Evolutionary conservation across 1,284 basidiomycete genomes (phyloP), one percentile per base, ranked within the genome.

Genomic region (Bondarzewia mesenterica): DNA sequence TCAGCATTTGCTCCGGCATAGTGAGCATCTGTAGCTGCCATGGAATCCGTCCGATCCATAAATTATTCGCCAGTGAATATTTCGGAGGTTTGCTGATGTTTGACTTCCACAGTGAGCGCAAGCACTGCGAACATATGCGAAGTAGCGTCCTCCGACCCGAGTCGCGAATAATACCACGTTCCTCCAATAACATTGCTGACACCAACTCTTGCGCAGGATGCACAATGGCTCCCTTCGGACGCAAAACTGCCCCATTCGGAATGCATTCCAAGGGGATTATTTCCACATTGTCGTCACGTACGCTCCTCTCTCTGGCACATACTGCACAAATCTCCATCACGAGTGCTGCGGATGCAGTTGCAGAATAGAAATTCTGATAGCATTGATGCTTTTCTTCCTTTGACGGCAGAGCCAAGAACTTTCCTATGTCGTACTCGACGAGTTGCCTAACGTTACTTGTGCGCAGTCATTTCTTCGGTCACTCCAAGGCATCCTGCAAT

Each of bases 1-100:
- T 50, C 0, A 67, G 52, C 14, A 63, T 48, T 40, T 58, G 57
- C 48, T 66, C 63, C 1, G 60, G 49, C 4, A 64, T 40, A 1
- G 63, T 60, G 4, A 65, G 51, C 1, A 18, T 23, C 18, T 51
- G 45, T 0, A 64, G 50, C 10, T 54, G 27, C 43, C 35, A 45
- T 0, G 62, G 64, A 7, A 57, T 47, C 2, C 36, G 14, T 0
- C 63, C 63, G 18, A 64, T 54, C 60, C 62, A 65, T 42, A 65
- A 42, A 5, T 53, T 48, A 49, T 66, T 66, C 20, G 58, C 60
- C 0, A 64, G 51, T 3, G 58, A 47, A 29, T 49, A 55, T 15
- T 42, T 43, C 1, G 62, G 63, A 6, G 52, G 57, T 15, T n/a
- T 35, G n/a, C 7, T 50, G 23, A 10, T 38, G 14, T 15, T 14